Conservation (phyloP, 164 flowering plant genomes). For the Cinnamomum chago region DNA sequence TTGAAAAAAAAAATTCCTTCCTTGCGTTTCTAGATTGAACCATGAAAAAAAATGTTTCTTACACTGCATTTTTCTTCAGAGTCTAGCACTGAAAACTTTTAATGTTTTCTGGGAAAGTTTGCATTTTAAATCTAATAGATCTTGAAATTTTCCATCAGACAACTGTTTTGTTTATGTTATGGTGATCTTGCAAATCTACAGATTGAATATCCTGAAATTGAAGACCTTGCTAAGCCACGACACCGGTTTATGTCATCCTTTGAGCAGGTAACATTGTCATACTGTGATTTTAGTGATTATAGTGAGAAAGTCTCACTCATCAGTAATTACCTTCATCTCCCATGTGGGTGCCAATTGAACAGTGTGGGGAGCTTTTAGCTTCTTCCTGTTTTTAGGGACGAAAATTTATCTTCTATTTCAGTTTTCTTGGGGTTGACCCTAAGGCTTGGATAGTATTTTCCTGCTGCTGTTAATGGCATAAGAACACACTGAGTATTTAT, state of each 20-base stretch:
- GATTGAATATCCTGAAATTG: constrained; percentile 99
- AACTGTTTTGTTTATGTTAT: neutral
- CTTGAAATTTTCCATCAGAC: neutral
- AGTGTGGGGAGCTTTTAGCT: no score
- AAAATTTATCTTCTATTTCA: no score
- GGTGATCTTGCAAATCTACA: constrained; percentile 22
- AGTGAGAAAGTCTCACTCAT: neutral
- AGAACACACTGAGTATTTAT: no score
- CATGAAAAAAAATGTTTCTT: neutral
- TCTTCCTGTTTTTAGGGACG: no score
- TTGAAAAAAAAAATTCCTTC: no score
- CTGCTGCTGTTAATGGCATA: no score
- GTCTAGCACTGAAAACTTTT: neutral
- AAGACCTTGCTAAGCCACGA: constrained; percentile 79
- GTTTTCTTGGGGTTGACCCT: no score
- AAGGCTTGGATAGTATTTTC: no score
- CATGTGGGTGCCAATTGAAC: no score
- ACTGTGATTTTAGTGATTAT: neutral
- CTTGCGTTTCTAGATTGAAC: neutral
- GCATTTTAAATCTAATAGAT: neutral
- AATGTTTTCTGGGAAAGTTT: neutral
- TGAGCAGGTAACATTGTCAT: constrained; percentile 67
- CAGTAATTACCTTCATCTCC: no score
- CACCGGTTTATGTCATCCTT: constrained; percentile 97
- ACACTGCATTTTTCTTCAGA: neutral